Evolutionary conservation across 202 grass and related monocot genomes (phyloP).

Genomic region (Eragrostis tef): DNA sequence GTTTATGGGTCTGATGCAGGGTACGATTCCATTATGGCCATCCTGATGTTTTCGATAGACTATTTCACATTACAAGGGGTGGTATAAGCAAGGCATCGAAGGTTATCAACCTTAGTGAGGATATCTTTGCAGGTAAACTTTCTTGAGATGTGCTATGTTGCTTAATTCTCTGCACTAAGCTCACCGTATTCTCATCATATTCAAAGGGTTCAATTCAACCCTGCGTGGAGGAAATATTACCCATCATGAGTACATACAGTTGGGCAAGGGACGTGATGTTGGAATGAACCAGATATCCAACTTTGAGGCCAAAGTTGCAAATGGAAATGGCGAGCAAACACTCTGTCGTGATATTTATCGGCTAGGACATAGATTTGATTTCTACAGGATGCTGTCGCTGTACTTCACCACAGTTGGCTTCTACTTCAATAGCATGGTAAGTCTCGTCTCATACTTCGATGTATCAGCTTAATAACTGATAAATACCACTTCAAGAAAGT

Average conservation of each 20-base stretch:
- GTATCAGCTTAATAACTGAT: constrained; percentile 37
- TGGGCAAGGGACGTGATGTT: constrained; percentile 93
- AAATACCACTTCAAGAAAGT: constrained; percentile 33
- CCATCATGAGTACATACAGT: constrained; percentile 96
- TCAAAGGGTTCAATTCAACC: constrained; percentile 82
- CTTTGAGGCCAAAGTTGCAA: constrained; percentile 96
- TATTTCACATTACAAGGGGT: constrained; percentile 93
- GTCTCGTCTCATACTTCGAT: constrained; percentile 37
- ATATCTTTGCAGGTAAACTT: constrained; percentile 87
- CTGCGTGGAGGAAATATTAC: constrained; percentile 82
- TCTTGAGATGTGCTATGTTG: constrained; percentile 29
- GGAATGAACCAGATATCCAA: constrained; percentile 97
- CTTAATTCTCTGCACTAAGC: constrained; percentile 22
- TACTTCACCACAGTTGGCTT: constrained; percentile 96
- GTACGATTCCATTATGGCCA: constrained; percentile 99
- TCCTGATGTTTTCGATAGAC: constrained; percentile 98
- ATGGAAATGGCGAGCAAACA: constrained; percentile 95
- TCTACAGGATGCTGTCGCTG: constrained; percentile 88
- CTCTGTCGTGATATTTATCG: constrained; percentile 94
- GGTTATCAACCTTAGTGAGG: constrained; percentile 93
- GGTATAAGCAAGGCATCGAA: constrained; percentile 97
- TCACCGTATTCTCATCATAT: constrained; percentile 22
- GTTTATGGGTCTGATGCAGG: constrained; percentile 53
- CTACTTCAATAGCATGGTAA: constrained; percentile 97
- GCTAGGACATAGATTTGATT: constrained; percentile 89